Evolutionary conservation across 2,329 filamentous ascomycete genomes (phyloP), one percentile per base, ranked within the genome.

Genomic region (Xylaria sp.): DNA sequence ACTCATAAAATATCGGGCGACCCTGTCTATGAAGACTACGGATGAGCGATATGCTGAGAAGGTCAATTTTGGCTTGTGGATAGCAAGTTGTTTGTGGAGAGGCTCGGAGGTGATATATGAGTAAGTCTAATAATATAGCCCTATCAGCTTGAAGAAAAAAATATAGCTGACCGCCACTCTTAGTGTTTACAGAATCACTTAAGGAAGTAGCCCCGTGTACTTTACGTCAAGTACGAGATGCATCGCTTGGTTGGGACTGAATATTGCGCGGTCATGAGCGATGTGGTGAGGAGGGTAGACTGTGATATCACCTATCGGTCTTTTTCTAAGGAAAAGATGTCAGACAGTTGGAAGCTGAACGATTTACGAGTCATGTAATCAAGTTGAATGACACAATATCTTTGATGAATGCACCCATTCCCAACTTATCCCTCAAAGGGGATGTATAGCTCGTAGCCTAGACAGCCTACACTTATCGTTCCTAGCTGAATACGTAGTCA

Each of bases 21-120:
- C 75, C n/a, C 68, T 78, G 32, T 73, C 75, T 3, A 77, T 78
- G 76, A 74, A 74, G 55, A 78, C 76, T 1, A 64, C 72, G 21
- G 77, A 78, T 47, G 71, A 75, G 60, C 73, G 77, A 53, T 78
- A 78, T 60, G 75, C 72, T 4, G 72, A 71, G 32, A 75, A 73
- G 25, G 66, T 78, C 51, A 78, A 78, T 59, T 63, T 74, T 8
- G 71, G 75, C 3, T 68, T 78, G 64, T 78, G 77, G 77, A 62
- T 77, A 21, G 75, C 75, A 35, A 75, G 76, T 42, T 78, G 77
- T 68, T 60, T 75, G 1, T 76, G 76, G 75, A 76, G 68, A 65
- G 75, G 74, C 1, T 66, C 70, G 21, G 76, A 78, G 35, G 69
- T 78, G 12, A 69, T 78, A 21, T 78, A 73, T 57, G 76, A 78